Base-by-base conservation (phyloP, 2,329 filamentous ascomycete genomes). In the Xylariaceae sp. region DNA sequence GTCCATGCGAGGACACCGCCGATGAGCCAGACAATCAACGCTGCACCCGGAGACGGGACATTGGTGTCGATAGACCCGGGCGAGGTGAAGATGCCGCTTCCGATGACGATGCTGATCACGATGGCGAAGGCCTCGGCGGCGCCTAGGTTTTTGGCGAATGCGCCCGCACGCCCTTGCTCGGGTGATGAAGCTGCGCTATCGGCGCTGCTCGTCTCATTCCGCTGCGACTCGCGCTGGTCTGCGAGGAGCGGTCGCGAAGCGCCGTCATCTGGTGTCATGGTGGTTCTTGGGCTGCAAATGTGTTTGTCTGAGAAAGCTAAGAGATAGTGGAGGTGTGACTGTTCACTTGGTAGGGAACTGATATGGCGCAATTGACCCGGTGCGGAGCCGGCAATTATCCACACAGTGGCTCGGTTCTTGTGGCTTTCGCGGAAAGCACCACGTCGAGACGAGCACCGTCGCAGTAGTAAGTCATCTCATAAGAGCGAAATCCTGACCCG, bases 1-100 rank as follows among this genome's bases (percentile, higher is more conserved):
- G 78, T 79, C 80, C 79, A 83, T 0, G 79, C 79, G 17, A 84
- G 63, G 1, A 81, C 55, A 2, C 81, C 79, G 15, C 77, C 79
- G 9, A 82, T 62, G 1, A 80, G 65, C 80, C 80, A 84, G 7
- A 83, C 71, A 2, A 78, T 51, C 28, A 84, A 52, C 2, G 78
- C 76, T 1, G 67, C 64, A 8, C 76, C 79, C 0, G 79, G 79
- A 0, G 79, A 83, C 0, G 78, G 77, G 3, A 82, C 78, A 49
- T 83, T 81, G 13, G 73, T 73, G 52, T 83, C 78, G 44, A 84
- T 79, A 9, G 78, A 71, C 0, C 78, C 77, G 0, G 79, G 79
- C 2, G 79, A 82, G 0, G 80, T 81, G 50, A 84, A 84, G 15
- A 84, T 74, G 26, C 80, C 79, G 39, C 75, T 79, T 7, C 80